Conservation (phyloP, 164 flowering plant genomes). For the Aristolochia contorta region DNA sequence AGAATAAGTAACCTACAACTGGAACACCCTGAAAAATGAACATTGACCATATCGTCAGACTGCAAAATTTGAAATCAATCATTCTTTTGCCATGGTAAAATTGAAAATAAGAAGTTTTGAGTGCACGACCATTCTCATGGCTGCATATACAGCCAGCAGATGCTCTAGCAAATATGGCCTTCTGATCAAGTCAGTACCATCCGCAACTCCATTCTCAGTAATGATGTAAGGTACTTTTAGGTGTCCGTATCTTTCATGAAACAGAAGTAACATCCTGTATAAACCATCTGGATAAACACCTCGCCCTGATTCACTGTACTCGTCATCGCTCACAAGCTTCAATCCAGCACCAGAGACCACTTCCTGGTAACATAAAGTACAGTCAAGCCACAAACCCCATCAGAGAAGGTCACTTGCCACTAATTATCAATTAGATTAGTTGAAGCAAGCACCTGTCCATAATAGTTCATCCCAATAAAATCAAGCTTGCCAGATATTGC, state of each 20-base stretch:
- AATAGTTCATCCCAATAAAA: slow-evolving; percentile 91
- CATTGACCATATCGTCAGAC: not conserved
- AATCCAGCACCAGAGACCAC: slow-evolving; percentile 70
- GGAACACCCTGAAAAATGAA: slow-evolving; percentile 61
- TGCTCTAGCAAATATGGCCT: slow-evolving; percentile 84
- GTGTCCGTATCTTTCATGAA: slow-evolving; percentile 88
- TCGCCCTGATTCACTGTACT: slow-evolving; percentile 97
- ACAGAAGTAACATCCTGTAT: slow-evolving; percentile 75
- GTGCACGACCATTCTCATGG: slow-evolving; percentile 57
- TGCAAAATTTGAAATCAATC: not conserved
- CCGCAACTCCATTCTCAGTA: slow-evolving; percentile 87
- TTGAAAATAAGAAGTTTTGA: slow-evolving; percentile 1
- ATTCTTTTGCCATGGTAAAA: not conserved
- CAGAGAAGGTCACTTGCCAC: not conserved
- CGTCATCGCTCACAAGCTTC: slow-evolving; percentile 77
- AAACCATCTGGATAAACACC: slow-evolving; percentile 95
- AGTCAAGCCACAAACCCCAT: too few species aligned
- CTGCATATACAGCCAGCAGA: slow-evolving; percentile 82
- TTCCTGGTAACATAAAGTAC: slow-evolving; percentile 40
- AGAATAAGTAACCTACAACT: slow-evolving; percentile 82
- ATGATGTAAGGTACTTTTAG: slow-evolving; percentile 71
- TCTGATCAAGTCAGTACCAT: slow-evolving; percentile 84
- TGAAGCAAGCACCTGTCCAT: slow-evolving; percentile 69
- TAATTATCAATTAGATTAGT: not conserved
- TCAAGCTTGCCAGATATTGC: slow-evolving; percentile 60